Evolutionary conservation across 2,329 filamentous ascomycete species (phyloP).

Genomic region (Helicocarpus griseus): DNA sequence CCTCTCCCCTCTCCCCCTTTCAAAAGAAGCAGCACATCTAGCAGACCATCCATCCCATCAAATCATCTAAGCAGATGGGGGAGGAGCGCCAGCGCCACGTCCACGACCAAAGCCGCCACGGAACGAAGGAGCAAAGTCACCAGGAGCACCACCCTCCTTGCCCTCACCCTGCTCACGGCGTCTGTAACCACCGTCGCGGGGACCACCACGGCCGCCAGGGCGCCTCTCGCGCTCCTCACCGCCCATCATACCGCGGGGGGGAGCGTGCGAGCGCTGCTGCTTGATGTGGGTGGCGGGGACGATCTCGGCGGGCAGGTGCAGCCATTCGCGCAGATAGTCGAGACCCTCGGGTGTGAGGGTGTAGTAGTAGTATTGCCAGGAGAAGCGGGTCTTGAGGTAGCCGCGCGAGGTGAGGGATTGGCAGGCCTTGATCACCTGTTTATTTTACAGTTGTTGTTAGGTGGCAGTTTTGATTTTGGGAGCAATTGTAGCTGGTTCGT

Average conservation of each 20-base stretch:
- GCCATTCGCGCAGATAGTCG: slow-evolving; percentile 99
- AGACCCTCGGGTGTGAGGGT: slow-evolving; percentile 98
- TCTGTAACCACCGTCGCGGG: slow-evolving; percentile 79
- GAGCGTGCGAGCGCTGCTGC: slow-evolving; percentile 97
- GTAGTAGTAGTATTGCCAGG: slow-evolving; percentile 99
- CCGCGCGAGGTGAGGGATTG: slow-evolving; percentile 97
- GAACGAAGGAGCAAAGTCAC: slow-evolving; percentile 88
- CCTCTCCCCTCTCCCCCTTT: background rate
- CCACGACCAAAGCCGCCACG: slow-evolving; percentile 85
- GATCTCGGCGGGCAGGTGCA: slow-evolving; percentile 98
- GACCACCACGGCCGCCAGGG: slow-evolving; percentile 72
- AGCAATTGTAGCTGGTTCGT: background rate
- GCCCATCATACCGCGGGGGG: slow-evolving; percentile 96
- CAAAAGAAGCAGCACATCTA: background rate
- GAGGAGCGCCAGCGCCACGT: slow-evolving; percentile 64
- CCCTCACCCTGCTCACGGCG: slow-evolving; percentile 76
- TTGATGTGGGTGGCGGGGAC: slow-evolving; percentile 99
- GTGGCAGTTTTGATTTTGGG: background rate
- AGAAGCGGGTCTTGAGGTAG: slow-evolving; percentile 99
- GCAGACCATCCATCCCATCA: background rate
- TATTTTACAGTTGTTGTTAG: slow-evolving; percentile 8
- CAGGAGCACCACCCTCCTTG: slow-evolving; percentile 87
- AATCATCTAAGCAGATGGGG: slow-evolving; percentile 17
- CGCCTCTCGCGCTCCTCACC: slow-evolving; percentile 72
- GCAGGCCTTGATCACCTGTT: slow-evolving; percentile 84